Base-by-base conservation (phyloP, 345 rosid genomes). In the Mallotus nudiflorus region DNA sequence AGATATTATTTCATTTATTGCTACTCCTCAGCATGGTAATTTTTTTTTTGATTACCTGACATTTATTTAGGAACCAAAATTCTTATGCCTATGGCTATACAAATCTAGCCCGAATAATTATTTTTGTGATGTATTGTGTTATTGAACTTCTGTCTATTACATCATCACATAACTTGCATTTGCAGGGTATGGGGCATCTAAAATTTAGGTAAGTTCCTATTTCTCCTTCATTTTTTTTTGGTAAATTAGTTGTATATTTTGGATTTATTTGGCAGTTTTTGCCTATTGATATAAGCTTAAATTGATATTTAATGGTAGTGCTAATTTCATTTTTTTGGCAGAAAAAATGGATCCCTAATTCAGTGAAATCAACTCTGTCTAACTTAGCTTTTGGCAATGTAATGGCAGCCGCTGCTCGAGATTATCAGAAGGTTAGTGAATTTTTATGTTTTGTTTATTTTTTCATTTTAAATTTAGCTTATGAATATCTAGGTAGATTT, bases 381-480 rank as follows among this genome's bases (percentile, higher is more conserved):
- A 95, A 89, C 77, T 75, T 95, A 65, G 97, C 95, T 6, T 94
- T 91, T 44, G 99, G 97, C 40, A 91, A 91, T 82, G 97, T 95
- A 57, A 77, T 90, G 82, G 99, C 97, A 2, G 99, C 97, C n/a
- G 99, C 97, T 56, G 98, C 98, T 59, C 95, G 97, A 54, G 90
- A 94, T 78, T 94, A 90, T 67, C 83, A 88, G 66, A 90, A 94
- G 97, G 99, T 86, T 22, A 16, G 16, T 22, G 62, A 51, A 49
- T 60, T 15, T 6, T 56, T 4, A 51, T 51, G 61, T 16, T 20
- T 20, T 14, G 27, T 15, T 3, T 59, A 3, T 27, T 15, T 46
- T 16, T 28, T 68, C 12, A 3, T 4, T 53, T 37, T 13, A 22
- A 0, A 14, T 33, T 55, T 40, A 14, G 37, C 18, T 53, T 40